These are phyloP conservation scores for Acorus gramineus DNA, from an alignment of 106 monocot genomes.

Conservation along the genomic window DNA sequence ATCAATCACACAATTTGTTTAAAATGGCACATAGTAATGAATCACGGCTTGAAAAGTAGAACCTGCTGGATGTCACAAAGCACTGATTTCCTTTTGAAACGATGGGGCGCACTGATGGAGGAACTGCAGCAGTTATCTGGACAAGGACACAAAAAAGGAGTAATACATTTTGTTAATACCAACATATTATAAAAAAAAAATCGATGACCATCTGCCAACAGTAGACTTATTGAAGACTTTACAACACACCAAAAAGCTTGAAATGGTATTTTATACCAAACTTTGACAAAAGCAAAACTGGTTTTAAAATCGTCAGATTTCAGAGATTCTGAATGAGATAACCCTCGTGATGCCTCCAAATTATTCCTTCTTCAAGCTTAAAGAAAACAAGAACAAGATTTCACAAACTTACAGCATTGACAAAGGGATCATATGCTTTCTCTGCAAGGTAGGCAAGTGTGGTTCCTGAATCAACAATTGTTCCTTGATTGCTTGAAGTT, in stretches of 20 bases:
- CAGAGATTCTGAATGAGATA: too few species aligned
- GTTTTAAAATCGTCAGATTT: too few species aligned
- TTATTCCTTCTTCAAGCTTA: not conserved
- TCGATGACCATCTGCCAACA: too few species aligned
- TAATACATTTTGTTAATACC: not conserved
- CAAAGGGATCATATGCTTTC: slow-evolving; percentile 85
- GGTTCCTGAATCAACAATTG: slow-evolving; percentile 97
- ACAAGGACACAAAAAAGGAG: not conserved
- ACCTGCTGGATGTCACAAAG: slow-evolving; percentile 70
- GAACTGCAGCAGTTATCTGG: slow-evolving; percentile 51
- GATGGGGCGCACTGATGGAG: slow-evolving; percentile 34
- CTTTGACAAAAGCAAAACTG: too few species aligned
- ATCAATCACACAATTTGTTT: too few species aligned
- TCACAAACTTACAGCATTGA: slow-evolving; percentile 60
- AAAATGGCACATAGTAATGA: too few species aligned
- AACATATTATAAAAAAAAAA: too few species aligned
- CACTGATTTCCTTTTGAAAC: slow-evolving; percentile 59
- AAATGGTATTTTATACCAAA: too few species aligned
- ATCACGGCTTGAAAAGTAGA: not conserved
- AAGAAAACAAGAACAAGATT: not conserved
- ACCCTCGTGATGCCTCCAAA: too few species aligned
- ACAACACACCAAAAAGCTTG: too few species aligned
- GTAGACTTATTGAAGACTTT: too few species aligned
- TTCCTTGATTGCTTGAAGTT: slow-evolving; percentile 80
- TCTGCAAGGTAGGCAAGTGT: slow-evolving; percentile 88